Evolutionary conservation across 2,329 filamentous ascomycete species (phyloP), one percentile per base, ranked within the genome.

Genomic region (Trichoderma sp.): DNA sequence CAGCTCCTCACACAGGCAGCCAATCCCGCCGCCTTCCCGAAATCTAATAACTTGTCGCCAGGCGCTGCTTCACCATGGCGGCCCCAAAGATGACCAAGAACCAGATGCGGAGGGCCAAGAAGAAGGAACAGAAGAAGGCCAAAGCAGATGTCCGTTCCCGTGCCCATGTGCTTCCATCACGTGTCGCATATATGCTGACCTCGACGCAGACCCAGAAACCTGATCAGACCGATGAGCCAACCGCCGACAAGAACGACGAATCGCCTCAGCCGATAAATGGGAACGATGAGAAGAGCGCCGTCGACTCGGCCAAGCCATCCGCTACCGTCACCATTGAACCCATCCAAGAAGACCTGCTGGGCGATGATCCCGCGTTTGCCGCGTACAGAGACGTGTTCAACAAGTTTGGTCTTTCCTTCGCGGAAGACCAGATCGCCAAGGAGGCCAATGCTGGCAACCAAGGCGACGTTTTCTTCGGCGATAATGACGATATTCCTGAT

Each of bases 61-160:
- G 66, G 48, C 66, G 65, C 69, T 15, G 60, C 60, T 57, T 71
- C 73, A 81, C 77, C 74, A 89, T 89, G 87, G 86, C 85, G 73
- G 77, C 81, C 69, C 78, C 83, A 70, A 96, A 94, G 81, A 88
- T 90, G 82, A 93, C 90, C 76, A 98, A 97, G 83, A 97, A 97
- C 79, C 92, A 96, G 79, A 89, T 93, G 82, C 87, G 93, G 77
- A 88, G 94, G 77, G 91, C 92, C 56, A 93, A 94, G 83, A 97
- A 95, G 86, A 97, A 97, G 88, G 90, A 92, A 72, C 87, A 92
- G 75, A 96, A 96, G 81, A 88, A 88, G 73, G 78, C 86, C 70
- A 79, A 84, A 60, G 80, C 85, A 76, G 80, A 87, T 72, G 85
- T 86, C 63, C 19, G 48, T 52, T 7, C 47, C 47, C 47, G 34